Conservation (phyloP, 805 yeast species). For the Wickerhamomyces sydowiorum region DNA sequence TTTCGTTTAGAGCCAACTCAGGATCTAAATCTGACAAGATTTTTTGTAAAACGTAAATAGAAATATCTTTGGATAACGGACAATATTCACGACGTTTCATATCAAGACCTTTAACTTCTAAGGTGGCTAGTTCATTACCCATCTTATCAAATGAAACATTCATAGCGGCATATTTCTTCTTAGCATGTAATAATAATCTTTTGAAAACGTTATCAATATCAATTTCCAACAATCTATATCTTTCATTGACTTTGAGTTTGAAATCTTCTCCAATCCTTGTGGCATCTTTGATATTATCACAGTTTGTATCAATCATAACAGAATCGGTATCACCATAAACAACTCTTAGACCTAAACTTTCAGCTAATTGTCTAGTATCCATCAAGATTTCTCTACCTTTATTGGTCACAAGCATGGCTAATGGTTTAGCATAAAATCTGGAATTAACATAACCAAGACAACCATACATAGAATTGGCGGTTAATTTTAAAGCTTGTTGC, state of each 20-base stretch:
- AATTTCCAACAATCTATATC: slow-evolving; percentile 82
- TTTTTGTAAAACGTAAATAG: slow-evolving; percentile 66
- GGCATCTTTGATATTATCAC: slow-evolving; percentile 64
- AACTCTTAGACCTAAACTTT: slow-evolving; percentile 72
- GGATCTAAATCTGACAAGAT: slow-evolving; percentile 70
- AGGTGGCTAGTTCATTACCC: slow-evolving; percentile 49
- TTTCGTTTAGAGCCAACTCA: slow-evolving; percentile 65
- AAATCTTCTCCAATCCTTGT: slow-evolving; percentile 78
- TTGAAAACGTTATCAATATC: slow-evolving; percentile 94
- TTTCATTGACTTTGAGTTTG: slow-evolving; percentile 79
- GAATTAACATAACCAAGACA: slow-evolving; percentile 91
- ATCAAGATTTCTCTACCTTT: slow-evolving; percentile 93
- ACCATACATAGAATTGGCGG: slow-evolving; percentile 99
- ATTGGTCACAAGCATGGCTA: slow-evolving; percentile 92
- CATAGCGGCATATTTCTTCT: slow-evolving; percentile 96
- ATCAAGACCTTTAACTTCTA: slow-evolving; percentile 95
- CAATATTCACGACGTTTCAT: slow-evolving; percentile 96
- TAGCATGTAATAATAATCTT: slow-evolving; percentile 80
- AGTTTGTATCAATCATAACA: slow-evolving; percentile 94
- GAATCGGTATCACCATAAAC: slow-evolving; percentile 99
- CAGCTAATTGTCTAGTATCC: slow-evolving; percentile 92
- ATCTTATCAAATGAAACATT: slow-evolving; percentile 45
- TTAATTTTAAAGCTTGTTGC: slow-evolving; percentile 91
- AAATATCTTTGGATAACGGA: slow-evolving; percentile 84
- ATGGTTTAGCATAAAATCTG: slow-evolving; percentile 90